A percentile compares a stretch with the other conserved stretches of the same genome.
Evolutionary conservation across 2,329 filamentous ascomycete genomes (phyloP).

Genomic region (Pseudogymnoascus sp.): DNA sequence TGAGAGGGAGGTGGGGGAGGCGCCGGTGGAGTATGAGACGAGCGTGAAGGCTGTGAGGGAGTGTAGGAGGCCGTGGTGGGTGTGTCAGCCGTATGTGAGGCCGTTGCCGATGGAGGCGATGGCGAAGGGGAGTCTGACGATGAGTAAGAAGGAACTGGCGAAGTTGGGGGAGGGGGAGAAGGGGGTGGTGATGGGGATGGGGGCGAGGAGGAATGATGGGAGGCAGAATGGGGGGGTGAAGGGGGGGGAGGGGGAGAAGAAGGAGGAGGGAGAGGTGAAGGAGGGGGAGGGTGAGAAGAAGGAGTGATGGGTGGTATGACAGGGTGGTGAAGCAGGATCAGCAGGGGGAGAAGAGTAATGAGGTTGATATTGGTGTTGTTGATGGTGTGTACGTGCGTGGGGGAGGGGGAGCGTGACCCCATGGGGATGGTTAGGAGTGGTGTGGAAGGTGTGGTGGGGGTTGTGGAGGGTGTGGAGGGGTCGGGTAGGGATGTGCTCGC

Average conservation of each 20-base stretch:
- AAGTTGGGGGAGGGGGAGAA: slow-evolving; percentile 32
- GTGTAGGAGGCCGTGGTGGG: slow-evolving; percentile 80
- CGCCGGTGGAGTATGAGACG: slow-evolving; percentile 39
- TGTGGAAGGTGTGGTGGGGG: neutral
- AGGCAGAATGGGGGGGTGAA: neutral
- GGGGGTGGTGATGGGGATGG: slow-evolving; percentile 15
- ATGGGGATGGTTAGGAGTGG: neutral
- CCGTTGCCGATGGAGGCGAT: slow-evolving; percentile 82
- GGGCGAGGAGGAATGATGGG: slow-evolving; percentile 10
- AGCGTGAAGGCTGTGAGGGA: slow-evolving; percentile 59
- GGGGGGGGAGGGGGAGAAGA: slow-evolving; percentile 13
- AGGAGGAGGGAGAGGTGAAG: slow-evolving; percentile 29
- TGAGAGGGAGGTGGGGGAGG: slow-evolving; percentile 28
- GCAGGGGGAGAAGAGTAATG: no score
- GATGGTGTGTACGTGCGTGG: neutral
- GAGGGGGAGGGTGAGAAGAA: slow-evolving; percentile 13
- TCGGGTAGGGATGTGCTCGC: neutral
- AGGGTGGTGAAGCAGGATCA: neutral
- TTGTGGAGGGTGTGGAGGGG: neutral
- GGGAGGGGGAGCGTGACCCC: neutral
- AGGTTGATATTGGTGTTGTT: neutral
- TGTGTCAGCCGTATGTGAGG: slow-evolving; percentile 78
- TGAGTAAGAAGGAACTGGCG: slow-evolving; percentile 61
- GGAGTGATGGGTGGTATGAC: neutral
- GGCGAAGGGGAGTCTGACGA: slow-evolving; percentile 65